phyloP scores from a whole-genome alignment of 2,329 filamentous ascomycete genomes.

The Sporothrix mexicana region DNA sequence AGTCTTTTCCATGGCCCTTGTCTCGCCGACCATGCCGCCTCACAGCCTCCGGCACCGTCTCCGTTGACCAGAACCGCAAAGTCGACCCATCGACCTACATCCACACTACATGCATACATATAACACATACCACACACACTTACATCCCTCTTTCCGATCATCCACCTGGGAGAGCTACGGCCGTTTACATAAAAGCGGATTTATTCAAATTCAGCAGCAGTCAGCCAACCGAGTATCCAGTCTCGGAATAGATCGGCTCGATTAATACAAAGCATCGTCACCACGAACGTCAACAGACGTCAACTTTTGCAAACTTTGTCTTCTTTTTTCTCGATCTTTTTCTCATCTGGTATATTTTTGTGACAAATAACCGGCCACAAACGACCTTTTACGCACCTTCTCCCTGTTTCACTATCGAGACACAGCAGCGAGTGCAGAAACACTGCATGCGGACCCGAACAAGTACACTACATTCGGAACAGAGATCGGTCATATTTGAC shows the following conservation, averaged over 20 bases:
- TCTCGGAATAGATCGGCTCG: conserved; percentile 5
- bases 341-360: not conserved
- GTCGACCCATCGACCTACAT: not conserved
- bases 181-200: not conserved
- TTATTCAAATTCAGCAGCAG: not conserved
- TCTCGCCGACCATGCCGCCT: conserved; percentile 15
- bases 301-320: not conserved
- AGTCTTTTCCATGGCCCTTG: conserved; percentile 1
- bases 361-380: not conserved
- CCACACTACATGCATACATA: not conserved
- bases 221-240: not conserved
- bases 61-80: conserved; percentile 11
- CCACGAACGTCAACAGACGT: not conserved
- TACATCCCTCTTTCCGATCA: not conserved
- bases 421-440: not conserved
- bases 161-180: not conserved
- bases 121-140: not conserved
- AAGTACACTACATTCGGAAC: conserved; percentile 25
- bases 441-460: conserved; percentile 19
- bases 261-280: conserved; percentile 14
- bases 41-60: conserved; percentile 10
- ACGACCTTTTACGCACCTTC: not conserved
- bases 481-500: conserved; percentile 34
- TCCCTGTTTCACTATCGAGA: not conserved
- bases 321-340: not conserved